Percentiles rank a stretch among this genome's conserved stretches.
phyloP scores from a whole-genome alignment of 164 flowering plant genomes.

The Tinospora cordifolia region DNA sequence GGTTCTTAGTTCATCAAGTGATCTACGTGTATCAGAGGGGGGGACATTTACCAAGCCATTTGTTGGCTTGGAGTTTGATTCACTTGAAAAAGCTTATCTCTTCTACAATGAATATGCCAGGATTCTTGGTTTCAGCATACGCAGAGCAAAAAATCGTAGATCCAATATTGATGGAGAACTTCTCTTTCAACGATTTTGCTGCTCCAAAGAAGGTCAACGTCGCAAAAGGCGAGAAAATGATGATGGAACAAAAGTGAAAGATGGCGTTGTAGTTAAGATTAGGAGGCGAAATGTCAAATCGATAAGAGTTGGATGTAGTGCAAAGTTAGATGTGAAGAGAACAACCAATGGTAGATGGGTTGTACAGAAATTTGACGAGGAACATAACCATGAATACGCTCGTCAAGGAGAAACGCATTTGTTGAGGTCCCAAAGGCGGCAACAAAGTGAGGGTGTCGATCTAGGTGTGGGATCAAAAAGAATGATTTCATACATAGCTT shows the following conservation, averaged over 20 bases:
- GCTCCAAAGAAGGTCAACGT: constrained; percentile 19
- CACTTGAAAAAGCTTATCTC: constrained; percentile 15
- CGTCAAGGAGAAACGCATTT: constrained; percentile 15
- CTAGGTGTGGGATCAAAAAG: neutral
- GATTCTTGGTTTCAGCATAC: constrained; percentile 16
- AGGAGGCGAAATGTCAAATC: constrained; percentile 18
- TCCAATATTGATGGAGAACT: constrained; percentile 19
- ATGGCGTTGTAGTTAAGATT: constrained; percentile 17
- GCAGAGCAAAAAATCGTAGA: constrained; percentile 20
- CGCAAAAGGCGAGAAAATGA: constrained; percentile 14
- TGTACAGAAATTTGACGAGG: constrained; percentile 17
- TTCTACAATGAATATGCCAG: constrained; percentile 21
- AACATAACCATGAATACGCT: constrained; percentile 18
- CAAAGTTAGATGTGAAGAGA: constrained; percentile 17
- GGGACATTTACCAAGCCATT: constrained; percentile 13
- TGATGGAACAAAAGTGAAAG: constrained; percentile 16
- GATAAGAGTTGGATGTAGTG: constrained; percentile 18
- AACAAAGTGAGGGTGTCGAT: constrained; percentile 4
- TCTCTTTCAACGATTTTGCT: constrained; percentile 17
- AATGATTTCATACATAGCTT: constrained; percentile 5
- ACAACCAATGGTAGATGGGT: constrained; percentile 15
- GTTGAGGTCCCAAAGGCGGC: constrained; percentile 18
- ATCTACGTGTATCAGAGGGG: constrained; percentile 5
- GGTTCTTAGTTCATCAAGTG: constrained; percentile 1
- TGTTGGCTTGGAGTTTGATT: constrained; percentile 19